A percentile compares a stretch with the other conserved stretches of the same genome.
Evolutionary conservation across 2,329 filamentous ascomycete genomes (phyloP).

Genomic region (Bipolaris bicolor): DNA sequence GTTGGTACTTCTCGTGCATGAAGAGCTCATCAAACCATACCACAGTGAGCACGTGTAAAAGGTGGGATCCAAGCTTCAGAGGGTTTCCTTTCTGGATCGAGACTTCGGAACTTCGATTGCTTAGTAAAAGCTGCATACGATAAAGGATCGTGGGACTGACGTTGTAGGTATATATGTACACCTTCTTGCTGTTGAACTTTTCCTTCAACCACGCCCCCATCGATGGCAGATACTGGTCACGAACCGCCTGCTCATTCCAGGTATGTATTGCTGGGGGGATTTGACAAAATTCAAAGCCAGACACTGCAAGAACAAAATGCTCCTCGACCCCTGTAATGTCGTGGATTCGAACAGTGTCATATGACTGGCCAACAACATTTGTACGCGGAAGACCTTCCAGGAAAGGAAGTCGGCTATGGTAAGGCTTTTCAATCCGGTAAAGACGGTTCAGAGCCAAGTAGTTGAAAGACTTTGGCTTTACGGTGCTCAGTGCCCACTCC

Average conservation of each 20-base stretch:
- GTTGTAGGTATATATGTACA: not conserved
- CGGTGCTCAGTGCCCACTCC: not conserved
- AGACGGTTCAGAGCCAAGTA: not conserved
- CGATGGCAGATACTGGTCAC: not conserved
- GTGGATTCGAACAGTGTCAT: not conserved
- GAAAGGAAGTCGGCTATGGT: not conserved
- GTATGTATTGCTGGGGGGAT: not conserved
- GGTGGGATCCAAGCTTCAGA: not conserved
- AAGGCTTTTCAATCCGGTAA: not conserved
- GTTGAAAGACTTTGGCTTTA: not conserved
- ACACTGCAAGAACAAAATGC: not conserved
- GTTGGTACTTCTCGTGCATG: not conserved
- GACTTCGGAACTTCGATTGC: not conserved
- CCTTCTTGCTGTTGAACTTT: not conserved
- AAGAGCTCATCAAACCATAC: not conserved
- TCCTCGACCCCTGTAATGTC: not conserved
- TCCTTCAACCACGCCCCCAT: not conserved
- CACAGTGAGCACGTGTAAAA: not conserved
- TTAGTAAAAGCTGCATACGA: not conserved
- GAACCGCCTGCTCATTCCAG: not conserved
- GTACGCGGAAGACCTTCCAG: not conserved
- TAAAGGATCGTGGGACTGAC: not conserved
- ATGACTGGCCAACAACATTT: not conserved
- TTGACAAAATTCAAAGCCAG: not conserved
- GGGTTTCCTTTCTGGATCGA: not conserved